Conservation (phyloP, 805 yeast species). For the Pichia heedii region DNA sequence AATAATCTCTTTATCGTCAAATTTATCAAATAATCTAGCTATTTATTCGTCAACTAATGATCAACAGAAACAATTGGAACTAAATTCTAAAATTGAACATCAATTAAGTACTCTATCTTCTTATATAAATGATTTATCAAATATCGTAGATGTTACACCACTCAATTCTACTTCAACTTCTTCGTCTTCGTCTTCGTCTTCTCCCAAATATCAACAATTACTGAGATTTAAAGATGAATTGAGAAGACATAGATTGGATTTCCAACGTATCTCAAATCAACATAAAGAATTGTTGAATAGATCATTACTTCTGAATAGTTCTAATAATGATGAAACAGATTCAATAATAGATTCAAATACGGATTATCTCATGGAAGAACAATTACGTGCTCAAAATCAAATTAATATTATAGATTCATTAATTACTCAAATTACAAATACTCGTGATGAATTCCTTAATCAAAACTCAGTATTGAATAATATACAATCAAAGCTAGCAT, state of each 20-base stretch:
- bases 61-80: background rate
- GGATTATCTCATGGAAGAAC: constrained; percentile 65
- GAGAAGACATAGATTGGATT: constrained; percentile 59
- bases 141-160: too few relatives aligned
- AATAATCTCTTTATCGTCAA: constrained; percentile 61
- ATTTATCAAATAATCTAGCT: constrained; percentile 46
- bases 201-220: constrained; percentile 64
- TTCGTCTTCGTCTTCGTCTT: too few relatives aligned
- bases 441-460: constrained; percentile 72
- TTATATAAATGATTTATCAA: constrained; percentile 38
- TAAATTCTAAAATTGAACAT: constrained; percentile 40
- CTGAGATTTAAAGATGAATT: constrained; percentile 73
- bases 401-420: constrained; percentile 71
- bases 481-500: constrained; percentile 56
- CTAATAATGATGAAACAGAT: too few relatives aligned
- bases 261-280: constrained; percentile 37
- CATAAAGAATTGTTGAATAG: too few relatives aligned
- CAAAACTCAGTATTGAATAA: constrained; percentile 59
- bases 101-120: constrained; percentile 45
- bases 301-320: too few relatives aligned
- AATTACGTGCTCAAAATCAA: constrained; percentile 61
- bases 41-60: constrained; percentile 47
- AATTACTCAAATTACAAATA: constrained; percentile 77
- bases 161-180: too few relatives aligned
- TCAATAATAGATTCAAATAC: constrained; percentile 22